phyloP scores from a whole-genome alignment of 2,329 filamentous ascomycete genomes.

The Ophiobolus disseminans region DNA sequence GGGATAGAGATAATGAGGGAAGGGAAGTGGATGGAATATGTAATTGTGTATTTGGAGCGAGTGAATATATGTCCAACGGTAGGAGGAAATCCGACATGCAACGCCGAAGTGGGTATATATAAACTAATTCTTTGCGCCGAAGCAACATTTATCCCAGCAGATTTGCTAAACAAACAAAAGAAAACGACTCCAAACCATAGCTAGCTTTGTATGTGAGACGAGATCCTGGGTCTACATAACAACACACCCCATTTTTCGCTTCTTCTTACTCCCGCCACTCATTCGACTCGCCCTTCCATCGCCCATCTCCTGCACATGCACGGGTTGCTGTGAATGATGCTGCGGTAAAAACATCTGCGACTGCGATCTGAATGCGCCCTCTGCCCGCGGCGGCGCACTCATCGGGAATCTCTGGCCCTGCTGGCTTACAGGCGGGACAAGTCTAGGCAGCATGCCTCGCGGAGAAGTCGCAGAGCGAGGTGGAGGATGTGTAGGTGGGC shows the following conservation, averaged over 20 bases:
- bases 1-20: not conserved
- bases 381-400: conserved; percentile 28
- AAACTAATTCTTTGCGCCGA: not conserved
- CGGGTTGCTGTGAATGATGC: not conserved
- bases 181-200: too few species aligned
- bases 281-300: conserved; percentile 2
- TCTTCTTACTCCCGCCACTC: conserved; percentile 18
- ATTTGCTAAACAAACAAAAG: not conserved
- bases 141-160: too few species aligned
- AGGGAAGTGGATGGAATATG: not conserved
- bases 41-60: too few species aligned
- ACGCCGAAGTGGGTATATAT: conserved; percentile 6
- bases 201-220: too few species aligned
- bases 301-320: not conserved
- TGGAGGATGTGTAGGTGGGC: not conserved
- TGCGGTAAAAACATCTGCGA: not conserved
- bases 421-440: conserved; percentile 14
- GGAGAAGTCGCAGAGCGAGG: not conserved
- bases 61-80: not conserved
- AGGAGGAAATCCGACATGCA: not conserved
- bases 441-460: conserved; percentile 18
- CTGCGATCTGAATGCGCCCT: not conserved
- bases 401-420: conserved; percentile 13
- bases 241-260: conserved; percentile 22
- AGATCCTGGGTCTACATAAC: conserved; percentile 19